Evolutionary conservation across 208 protist species (phyloP).

Genomic region (Phytomonas sp.): DNA sequence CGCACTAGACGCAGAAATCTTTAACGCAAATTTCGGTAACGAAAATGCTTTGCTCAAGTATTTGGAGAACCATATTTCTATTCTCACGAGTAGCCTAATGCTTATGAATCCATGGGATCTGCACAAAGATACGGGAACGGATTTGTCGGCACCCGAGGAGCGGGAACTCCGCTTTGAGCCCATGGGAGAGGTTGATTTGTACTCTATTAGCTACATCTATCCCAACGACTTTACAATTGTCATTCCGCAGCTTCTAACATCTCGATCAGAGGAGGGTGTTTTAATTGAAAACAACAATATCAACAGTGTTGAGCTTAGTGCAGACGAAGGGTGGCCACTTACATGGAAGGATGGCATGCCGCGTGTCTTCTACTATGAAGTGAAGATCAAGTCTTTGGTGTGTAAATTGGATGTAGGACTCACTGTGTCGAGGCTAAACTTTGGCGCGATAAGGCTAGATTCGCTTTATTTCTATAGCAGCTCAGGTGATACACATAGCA

Average conservation of each 20-base stretch:
- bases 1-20: slow-evolving; percentile 63
- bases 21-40: slow-evolving; percentile 28
- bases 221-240: slow-evolving; percentile 79
- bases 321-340: slow-evolving; percentile 79
- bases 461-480: slow-evolving; percentile 58
- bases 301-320: slow-evolving; percentile 47
- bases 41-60: slow-evolving; percentile 43
- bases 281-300: slow-evolving; percentile 55
- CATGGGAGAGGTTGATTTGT: slow-evolving; percentile 51
- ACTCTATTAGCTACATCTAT: slow-evolving; percentile 58
- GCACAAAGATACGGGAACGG: slow-evolving; percentile 15
- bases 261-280: slow-evolving; percentile 49
- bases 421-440: not conserved
- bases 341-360: slow-evolving; percentile 65
- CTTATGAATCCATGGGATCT: slow-evolving; percentile 37
- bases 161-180: slow-evolving; percentile 33
- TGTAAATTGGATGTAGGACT: slow-evolving; percentile 35
- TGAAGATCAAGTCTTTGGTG: slow-evolving; percentile 39
- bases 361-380: slow-evolving; percentile 83
- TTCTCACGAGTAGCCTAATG: slow-evolving; percentile 35
- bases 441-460: slow-evolving; percentile 17
- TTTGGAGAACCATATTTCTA: slow-evolving; percentile 50
- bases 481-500: slow-evolving; percentile 41
- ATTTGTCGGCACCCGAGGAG: slow-evolving; percentile 18
- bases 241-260: slow-evolving; percentile 57